Evolutionary conservation across 495 filamentous ascomycete species (phyloP), one percentile per base, ranked within the genome.

Genomic region (Arthonia radiata): DNA sequence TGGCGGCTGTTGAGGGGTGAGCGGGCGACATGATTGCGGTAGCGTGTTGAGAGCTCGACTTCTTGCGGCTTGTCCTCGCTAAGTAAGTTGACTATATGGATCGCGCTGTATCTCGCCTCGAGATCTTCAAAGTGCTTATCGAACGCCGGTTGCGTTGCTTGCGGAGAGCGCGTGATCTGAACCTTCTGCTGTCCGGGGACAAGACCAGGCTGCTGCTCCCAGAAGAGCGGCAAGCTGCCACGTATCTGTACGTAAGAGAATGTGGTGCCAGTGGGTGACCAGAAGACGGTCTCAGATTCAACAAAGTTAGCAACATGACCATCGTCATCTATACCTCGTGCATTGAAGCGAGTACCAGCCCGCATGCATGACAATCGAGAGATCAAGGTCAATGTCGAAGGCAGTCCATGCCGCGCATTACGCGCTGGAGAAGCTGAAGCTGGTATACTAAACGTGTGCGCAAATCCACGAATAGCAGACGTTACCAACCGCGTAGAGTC

Each of bases 171-270:
- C 13, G 83, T 90, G 24, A 93, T 62, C 29, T 75, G 67, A 19
- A 94, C 90, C 40, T 93, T 94, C 39, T 94, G 89, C 41, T 94
- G 83, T 7, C 73, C 74, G 2, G 86, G 89, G 23, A 94, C 51
- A 15, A 94, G 59, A 8, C 79, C 81, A 3, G 80, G 60, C 24
- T 69, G 60, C 44, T 94, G 89, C 46, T 97, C 86, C 86, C 86
- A 97, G 44, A 97, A 97, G 4, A 94, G 59, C 1, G 86, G 86
- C 12, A 97, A 76, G 4, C 79, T 91, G 23, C 86, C 86, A 32
- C 86, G 59, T 18, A 86, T 62, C 45, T 97, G 86, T 12, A 67
- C 79, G 44, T 94, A 97, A 5, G 89, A 94, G 42, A 94, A 94
- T 18, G 73, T 68, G 15, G 89, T 51, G 4, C 57, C 60, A 17